Percentiles rank a stretch among this genome's conserved stretches.
Evolutionary conservation across 2,329 filamentous ascomycete genomes (phyloP).

Genomic region (Sporothrix luriei): DNA sequence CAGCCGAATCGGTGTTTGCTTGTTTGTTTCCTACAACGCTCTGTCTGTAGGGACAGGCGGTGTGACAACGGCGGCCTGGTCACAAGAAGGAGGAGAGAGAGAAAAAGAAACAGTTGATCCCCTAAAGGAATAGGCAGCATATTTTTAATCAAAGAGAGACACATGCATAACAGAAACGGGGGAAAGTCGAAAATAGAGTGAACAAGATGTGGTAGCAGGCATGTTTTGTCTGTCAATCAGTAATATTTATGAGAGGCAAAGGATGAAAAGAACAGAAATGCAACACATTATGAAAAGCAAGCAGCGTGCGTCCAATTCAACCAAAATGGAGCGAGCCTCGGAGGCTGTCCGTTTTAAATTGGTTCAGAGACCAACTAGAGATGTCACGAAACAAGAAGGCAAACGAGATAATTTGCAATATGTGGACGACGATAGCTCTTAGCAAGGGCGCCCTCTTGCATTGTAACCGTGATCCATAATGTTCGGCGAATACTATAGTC

Average conservation of each 20-base stretch:
- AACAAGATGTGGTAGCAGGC: background rate
- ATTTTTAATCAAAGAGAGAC: background rate
- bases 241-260: background rate
- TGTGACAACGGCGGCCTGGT: background rate
- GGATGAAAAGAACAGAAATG: background rate
- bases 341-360: background rate
- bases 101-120: background rate
- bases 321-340: background rate
- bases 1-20: background rate
- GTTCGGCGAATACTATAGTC: background rate
- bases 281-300: background rate
- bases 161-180: background rate
- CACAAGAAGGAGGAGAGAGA: background rate
- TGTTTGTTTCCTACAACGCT: background rate
- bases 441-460: background rate
- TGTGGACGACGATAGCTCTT: background rate
- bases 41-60: background rate
- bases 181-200: background rate
- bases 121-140: background rate
- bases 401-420: background rate
- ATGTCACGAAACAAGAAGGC: background rate
- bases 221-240: background rate
- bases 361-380: background rate
- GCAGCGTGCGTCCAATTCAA: background rate
- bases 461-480: too few species aligned